phyloP scores from a whole-genome alignment of 371 early-diverging fungal species.

The Mucor lusitanicus region DNA sequence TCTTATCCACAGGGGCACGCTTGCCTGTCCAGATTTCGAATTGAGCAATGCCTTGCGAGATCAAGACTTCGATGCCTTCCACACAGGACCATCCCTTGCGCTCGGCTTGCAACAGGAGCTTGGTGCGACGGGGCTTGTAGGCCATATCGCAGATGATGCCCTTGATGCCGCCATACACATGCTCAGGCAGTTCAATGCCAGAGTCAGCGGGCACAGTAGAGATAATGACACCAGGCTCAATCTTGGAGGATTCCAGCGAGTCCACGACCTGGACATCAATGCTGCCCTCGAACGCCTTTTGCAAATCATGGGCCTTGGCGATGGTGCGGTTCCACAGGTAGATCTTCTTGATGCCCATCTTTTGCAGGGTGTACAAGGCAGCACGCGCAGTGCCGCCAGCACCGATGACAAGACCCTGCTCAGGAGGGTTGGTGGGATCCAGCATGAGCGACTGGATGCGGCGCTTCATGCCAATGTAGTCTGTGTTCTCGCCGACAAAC shows the following conservation, averaged over 20 bases:
- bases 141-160: conserved; percentile 93
- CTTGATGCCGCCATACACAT: conserved; percentile 51
- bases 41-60: conserved; percentile 92
- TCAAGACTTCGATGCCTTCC: conserved; percentile 86
- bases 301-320: conserved; percentile 73
- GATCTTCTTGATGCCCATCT: conserved; percentile 70
- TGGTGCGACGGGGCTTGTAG: conserved; percentile 87
- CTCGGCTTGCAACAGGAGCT: conserved; percentile 63
- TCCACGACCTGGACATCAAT: conserved; percentile 51
- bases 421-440: conserved; percentile 37
- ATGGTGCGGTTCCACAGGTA: conserved; percentile 88
- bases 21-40: conserved; percentile 74
- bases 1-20: conserved; percentile 52
- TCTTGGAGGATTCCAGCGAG: conserved; percentile 31
- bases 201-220: conserved; percentile 87
- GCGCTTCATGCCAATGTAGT: conserved; percentile 86
- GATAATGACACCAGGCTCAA: conserved; percentile 58
- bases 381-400: conserved; percentile 97
- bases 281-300: conserved; percentile 61
- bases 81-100: conserved; percentile 72
- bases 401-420: conserved; percentile 84
- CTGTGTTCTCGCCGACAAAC: conserved; percentile 92
- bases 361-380: conserved; percentile 83
- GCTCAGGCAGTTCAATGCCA: conserved; percentile 62
- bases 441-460: conserved; percentile 60